Base-by-base conservation (phyloP, 371 early-diverging fungal genomes). In the Saksenaea oblongispora region DNA sequence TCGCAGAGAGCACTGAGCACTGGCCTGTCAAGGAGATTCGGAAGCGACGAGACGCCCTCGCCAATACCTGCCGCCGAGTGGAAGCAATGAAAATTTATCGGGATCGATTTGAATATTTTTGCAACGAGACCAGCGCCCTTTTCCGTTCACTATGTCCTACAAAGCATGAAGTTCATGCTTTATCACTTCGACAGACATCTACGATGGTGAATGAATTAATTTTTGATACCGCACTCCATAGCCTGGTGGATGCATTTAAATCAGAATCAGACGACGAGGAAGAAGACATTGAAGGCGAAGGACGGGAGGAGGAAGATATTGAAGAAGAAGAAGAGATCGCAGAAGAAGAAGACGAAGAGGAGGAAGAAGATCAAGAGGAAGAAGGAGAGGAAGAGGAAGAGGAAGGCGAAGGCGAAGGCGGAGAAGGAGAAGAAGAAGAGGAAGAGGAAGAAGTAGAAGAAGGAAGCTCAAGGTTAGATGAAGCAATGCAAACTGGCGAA, bases 261-360 rank as follows among this genome's bases (percentile, higher is more conserved):
- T 47, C 51, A 47, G 51, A 47, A 22, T 47, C 51, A 11, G 63
- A 44, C n/a, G 57, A 56, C 35, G 26, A 36, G 36, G 58, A 37
- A 3, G 35, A 36, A 9, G 3, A 35, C 2, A 24, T n/a, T 37
- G 58, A 18, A 36, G 34, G 36, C 17, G 26, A 39, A 15, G 58
- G 11, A 15, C 17, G 35, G 2, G 34, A 36, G 5, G 58, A 36
- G 22, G 39, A 39, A 35, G 54, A 26, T 18, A 54, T 26, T 54
- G 54, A 13, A 39, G 36, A 47, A 15, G 47, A 42, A 14, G 53
- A 54, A 9, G 54, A 58, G 22, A n/a, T n/a, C n/a, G n/a, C n/a
- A n/a, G n/a, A n/a, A n/a, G 58, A 47, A 47, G 51, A 17, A 11
- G n/a, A 14, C 10, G 22, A 22, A 22, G 51, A 22, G 7, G 51